These are phyloP conservation scores for Glycine latifolia DNA, from an alignment of 306 rosid species.

Conservation along the genomic window DNA sequence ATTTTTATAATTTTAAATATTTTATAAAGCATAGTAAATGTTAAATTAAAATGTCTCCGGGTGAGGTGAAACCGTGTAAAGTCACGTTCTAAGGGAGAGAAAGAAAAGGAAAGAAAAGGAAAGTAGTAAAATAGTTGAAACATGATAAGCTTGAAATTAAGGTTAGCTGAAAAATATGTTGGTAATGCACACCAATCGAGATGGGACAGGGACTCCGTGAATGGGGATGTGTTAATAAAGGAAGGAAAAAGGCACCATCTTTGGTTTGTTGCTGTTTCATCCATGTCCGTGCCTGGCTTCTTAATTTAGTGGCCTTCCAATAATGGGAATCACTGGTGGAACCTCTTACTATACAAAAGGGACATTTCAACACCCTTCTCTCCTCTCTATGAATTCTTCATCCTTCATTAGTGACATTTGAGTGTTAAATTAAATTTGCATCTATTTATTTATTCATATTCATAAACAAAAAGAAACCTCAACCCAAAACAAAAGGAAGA, in stretches of 20 bases:
- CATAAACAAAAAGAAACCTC: neutral
- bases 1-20: too few species aligned
- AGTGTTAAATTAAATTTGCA: too few species aligned
- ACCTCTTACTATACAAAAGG: neutral
- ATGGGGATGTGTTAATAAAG: constrained; percentile 35
- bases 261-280: neutral
- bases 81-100: neutral
- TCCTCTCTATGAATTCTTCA: neutral
- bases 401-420: too few species aligned
- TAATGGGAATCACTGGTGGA: neutral
- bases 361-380: constrained; percentile 22
- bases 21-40: too few species aligned
- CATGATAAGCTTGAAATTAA: neutral
- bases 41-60: neutral
- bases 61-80: neutral
- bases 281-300: neutral
- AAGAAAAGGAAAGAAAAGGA: neutral
- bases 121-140: neutral
- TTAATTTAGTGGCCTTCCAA: neutral
- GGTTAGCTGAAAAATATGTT: constrained; percentile 15
- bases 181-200: constrained; percentile 28
- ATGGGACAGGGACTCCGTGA: constrained; percentile 43
- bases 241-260: neutral
- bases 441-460: too few species aligned
- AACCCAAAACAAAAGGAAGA: neutral